Evolutionary conservation across 2,329 filamentous ascomycete species (phyloP).

Genomic region (Aureobasidium sp.): DNA sequence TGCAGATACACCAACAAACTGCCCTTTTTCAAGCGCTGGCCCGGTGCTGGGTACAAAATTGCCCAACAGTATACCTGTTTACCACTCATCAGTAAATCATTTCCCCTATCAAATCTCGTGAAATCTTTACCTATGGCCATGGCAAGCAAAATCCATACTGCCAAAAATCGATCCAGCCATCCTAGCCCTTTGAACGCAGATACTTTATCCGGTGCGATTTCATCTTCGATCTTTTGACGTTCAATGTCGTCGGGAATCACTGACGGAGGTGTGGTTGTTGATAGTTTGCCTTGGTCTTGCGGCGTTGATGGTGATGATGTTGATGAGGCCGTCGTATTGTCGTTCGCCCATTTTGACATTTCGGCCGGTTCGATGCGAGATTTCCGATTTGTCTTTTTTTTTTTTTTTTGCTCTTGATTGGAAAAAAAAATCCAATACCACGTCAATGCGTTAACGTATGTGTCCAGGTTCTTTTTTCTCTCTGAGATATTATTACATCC

Average conservation of each 20-base stretch:
- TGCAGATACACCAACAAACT: conserved; percentile 63
- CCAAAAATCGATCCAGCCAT: conserved; percentile 41
- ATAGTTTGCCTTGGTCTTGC: too few relatives aligned
- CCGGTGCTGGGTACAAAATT: conserved; percentile 64
- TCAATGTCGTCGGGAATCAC: not conserved
- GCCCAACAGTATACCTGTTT: conserved; percentile 61
- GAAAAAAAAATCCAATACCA: too few relatives aligned
- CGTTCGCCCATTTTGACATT: too few relatives aligned
- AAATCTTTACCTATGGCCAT: conserved; percentile 57
- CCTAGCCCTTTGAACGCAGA: conserved; percentile 35
- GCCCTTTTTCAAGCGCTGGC: conserved; percentile 58
- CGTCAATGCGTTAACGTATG: too few relatives aligned
- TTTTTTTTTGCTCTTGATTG: too few relatives aligned
- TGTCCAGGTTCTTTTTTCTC: too few relatives aligned
- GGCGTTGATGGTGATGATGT: too few relatives aligned
- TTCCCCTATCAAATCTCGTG: too few relatives aligned
- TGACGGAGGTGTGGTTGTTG: not conserved
- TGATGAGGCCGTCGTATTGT: too few relatives aligned
- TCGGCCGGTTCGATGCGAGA: too few relatives aligned
- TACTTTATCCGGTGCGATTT: conserved; percentile 13
- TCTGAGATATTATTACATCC: too few relatives aligned
- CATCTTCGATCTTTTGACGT: conserved; percentile 13
- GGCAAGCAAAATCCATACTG: conserved; percentile 64
- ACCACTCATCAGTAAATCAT: not conserved
- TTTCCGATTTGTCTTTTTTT: too few relatives aligned